Conservation (phyloP, 495 filamentous ascomycete genomes). For the Hypoxylon trugodes region DNA sequence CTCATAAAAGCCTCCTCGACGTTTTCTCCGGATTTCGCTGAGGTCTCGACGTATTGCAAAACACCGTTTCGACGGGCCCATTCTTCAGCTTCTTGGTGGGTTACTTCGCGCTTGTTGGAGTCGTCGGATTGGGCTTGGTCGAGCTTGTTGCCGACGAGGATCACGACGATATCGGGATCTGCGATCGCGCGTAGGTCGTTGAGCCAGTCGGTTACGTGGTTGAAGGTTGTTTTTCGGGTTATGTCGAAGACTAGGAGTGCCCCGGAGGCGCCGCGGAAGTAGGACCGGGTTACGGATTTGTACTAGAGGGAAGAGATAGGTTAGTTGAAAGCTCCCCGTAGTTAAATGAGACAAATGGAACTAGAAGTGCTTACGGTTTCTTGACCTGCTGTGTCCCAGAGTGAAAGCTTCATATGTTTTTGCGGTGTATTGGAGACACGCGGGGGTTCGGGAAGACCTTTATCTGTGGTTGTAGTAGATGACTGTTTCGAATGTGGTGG, state of each 20-base stretch:
- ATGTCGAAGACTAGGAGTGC: conserved; percentile 97
- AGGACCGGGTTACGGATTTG: conserved; percentile 92
- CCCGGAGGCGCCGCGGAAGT: conserved; percentile 92
- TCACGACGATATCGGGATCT: conserved; percentile 90
- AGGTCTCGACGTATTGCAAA: conserved; percentile 93
- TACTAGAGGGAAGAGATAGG: conserved; percentile 52
- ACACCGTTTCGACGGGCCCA: conserved; percentile 87
- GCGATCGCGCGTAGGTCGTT: conserved; percentile 91
- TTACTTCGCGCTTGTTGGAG: conserved; percentile 77
- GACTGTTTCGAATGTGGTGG: conserved; percentile 66
- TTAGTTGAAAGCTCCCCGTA: background rate
- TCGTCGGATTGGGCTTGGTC: conserved; percentile 71
- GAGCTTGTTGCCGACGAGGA: conserved; percentile 93
- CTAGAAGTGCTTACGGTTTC: conserved; percentile 65
- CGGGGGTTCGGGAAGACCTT: conserved; percentile 51
- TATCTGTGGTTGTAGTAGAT: conserved; percentile 42
- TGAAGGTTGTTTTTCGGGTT: conserved; percentile 82
- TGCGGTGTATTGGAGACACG: conserved; percentile 51
- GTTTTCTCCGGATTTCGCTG: conserved; percentile 89
- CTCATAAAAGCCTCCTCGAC: conserved; percentile 93
- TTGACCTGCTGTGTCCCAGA: conserved; percentile 98
- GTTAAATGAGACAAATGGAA: background rate
- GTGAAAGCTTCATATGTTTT: conserved; percentile 76
- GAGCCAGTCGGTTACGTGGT: conserved; percentile 87
- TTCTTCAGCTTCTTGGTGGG: conserved; percentile 78